Evolutionary conservation across 805 yeast genomes (phyloP).

Genomic region (Debaryomyces tyrocola): DNA sequence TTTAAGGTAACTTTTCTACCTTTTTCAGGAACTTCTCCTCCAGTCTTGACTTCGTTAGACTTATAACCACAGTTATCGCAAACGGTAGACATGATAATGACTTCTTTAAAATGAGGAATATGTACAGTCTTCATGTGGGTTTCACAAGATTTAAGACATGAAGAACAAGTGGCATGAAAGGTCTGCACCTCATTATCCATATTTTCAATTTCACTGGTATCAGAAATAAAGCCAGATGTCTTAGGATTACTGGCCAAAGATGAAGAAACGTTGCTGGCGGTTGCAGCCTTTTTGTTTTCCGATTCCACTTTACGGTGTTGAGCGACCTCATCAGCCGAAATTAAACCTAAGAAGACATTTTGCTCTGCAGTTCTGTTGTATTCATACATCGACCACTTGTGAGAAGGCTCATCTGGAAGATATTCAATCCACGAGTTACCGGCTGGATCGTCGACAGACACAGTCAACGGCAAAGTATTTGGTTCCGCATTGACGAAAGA

Average conservation of each 20-base stretch:
- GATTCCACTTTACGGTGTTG: slow-evolving; percentile 48
- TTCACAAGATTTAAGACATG: slow-evolving; percentile 77
- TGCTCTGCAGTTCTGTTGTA: slow-evolving; percentile 87
- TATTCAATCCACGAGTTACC: slow-evolving; percentile 97
- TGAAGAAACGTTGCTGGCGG: slow-evolving; percentile 28
- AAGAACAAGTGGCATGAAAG: slow-evolving; percentile 88
- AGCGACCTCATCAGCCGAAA: slow-evolving; percentile 65
- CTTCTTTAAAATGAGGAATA: slow-evolving; percentile 98
- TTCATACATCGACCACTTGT: slow-evolving; percentile 85
- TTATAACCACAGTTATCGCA: slow-evolving; percentile 94
- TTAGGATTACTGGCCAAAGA: slow-evolving; percentile 34
- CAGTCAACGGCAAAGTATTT: slow-evolving; percentile 71
- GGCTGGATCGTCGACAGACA: slow-evolving; percentile 86
- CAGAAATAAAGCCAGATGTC: slow-evolving; percentile 61
- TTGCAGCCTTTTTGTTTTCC: slow-evolving; percentile 44
- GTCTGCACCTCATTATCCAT: slow-evolving; percentile 88
- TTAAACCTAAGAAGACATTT: slow-evolving; percentile 78
- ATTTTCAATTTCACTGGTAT: slow-evolving; percentile 80
- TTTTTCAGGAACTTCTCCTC: slow-evolving; percentile 89
- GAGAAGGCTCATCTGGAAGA: slow-evolving; percentile 81
- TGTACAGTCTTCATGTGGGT: slow-evolving; percentile 97
- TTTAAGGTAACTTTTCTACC: slow-evolving; percentile 74
- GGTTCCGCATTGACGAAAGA: slow-evolving; percentile 64
- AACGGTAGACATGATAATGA: slow-evolving; percentile 90
- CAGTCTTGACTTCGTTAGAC: slow-evolving; percentile 97